Base-by-base conservation (phyloP, 1,284 basidiomycete species). In the Trametes polyzona region DNA sequence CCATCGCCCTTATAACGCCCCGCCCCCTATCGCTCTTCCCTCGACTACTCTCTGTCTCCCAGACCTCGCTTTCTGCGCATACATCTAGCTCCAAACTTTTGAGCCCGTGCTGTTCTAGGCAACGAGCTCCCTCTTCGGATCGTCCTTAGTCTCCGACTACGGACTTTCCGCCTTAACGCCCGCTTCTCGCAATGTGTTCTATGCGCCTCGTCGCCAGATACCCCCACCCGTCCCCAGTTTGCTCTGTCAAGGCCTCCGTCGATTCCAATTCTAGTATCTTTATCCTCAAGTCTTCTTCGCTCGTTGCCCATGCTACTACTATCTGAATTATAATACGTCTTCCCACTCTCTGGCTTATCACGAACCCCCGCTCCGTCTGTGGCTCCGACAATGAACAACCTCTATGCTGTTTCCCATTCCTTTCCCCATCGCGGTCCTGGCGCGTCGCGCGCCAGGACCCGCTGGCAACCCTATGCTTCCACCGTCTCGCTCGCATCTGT, bases 381-480 rank as follows among this genome's bases (percentile, higher is more conserved):
- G 57, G 41, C 48, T 41, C 40, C 55, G 60, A 63, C 60, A 63
- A 62, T 61, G 56, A 60, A 63, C 53, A 74, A n/a, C n/a, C n/a
- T 88, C 82, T 83, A 87, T 75, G 74, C 84, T 16, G 70, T 84
- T 30, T 74, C 80, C 17, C 84, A 89, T 58, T 78, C 83, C 14
- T 73, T 88, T 57, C 79, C 86, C 75, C 86, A 88, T 70, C 76
- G 87, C 76, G 86, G 85, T 41, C 83, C 84, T 47, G 81, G 83
- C 66, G 83, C 84, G 12, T 81, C 87, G 56, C 82, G 85, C 65
- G 75, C 82, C 44, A 76, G 85, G 71, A 76, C 84, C 67, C 84
- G 87, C 66, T 90, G 88, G 88, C 88, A 91, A 73, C 88, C 88
- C 61, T 90, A 90, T 72, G 70, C 73, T 74, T 65, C 73, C 71